Evolutionary conservation across 1,284 basidiomycete genomes (phyloP), one percentile per base, ranked within the genome.

Genomic region (Puccinia triticina): DNA sequence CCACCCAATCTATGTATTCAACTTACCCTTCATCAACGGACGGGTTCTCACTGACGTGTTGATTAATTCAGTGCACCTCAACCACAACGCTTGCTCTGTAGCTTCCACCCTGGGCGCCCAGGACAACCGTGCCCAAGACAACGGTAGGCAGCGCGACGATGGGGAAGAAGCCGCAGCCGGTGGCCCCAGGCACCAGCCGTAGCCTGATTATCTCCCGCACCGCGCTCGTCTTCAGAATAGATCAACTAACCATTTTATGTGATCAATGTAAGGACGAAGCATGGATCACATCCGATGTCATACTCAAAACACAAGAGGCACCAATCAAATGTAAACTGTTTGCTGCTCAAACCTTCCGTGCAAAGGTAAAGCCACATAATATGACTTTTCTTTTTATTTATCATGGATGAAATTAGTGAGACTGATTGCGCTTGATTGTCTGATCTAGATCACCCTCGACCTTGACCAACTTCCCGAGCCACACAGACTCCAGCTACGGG

Each of bases 301-400:
- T 99, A 83, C 91, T 99, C 81, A 91, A 93, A 82, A 91, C 92
- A 2, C 90, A 91, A 71, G 93, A 95, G 84, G 91, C 92, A 5
- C 93, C 95, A 0, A 87, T 90, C 72, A 91, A 94, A 82, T 94
- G 94, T 50, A 93, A 95, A 86, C 88, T 98, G 72, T 98, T 99
- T 87, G 95, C 96, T 23, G 95, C 96, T 0, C 97, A 99, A 88
- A 99, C 97, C 0, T 94, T 99, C 87, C 90, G 96, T 86, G 90
- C 93, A 83, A 99, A 99, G 90, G 96, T 94, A 83, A 85, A 91
- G 29, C 23, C 26, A 57, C 18, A 23, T 21, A 34, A 61, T 37
- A 43, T 46, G 64, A 12, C 26, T 34, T 79, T 61, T 23, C 73
- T 76, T 48, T 69, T 55, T 43, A n/a, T 46, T 57, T 55, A 34